Evolutionary conservation across 148 eudicot species (phyloP), one percentile per base, ranked within the genome.

Genomic region (Polygonum maritimum): DNA sequence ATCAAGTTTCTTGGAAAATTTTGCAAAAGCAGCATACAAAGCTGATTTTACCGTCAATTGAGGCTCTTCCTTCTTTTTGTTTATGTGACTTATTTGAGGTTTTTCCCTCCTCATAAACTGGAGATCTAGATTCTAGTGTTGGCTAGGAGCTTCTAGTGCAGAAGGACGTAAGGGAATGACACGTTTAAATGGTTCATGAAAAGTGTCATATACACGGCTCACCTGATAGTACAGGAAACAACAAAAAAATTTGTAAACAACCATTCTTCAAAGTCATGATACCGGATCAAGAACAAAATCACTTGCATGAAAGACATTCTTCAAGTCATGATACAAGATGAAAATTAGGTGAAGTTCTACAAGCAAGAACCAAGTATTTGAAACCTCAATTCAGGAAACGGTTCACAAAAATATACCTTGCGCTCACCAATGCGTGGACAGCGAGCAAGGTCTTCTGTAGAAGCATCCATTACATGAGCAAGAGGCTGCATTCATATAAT

Each of bases 371-470:
- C 36, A 60, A 60, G n/a, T 35, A 58, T 31, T 55, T n/a, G 31
- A 12, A 26, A 41, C 8, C 45, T 1, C 45, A 41, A 41, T 41
- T 41, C 45, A 41, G 8, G 45, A 5, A 41, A 41, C 8, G 45
- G 45, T 41, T 41, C 45, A 44, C 7, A 48, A 38, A 47, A 11
- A 16, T 22, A 47, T 84, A 94, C 98, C 97, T 94, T 94, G 71
- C 91, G 90, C 81, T 94, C 98, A 76, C 96, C 97, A n/a, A 94
- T 94, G 81, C 97, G 97, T 76, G 98, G 97, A 83, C 97, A 94
- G 73, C 90, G 96, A 54, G 96, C 96, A 75, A 90, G 84, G 87
- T 94, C 98, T 83, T 94, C 98, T 92, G 92, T 92, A 19, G 98
- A 92, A 74, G 97, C 97, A 85, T 94, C 98, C 94, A 94, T 90